Conservation (phyloP, 306 rosid species). For the Leucaena leucocephala region DNA sequence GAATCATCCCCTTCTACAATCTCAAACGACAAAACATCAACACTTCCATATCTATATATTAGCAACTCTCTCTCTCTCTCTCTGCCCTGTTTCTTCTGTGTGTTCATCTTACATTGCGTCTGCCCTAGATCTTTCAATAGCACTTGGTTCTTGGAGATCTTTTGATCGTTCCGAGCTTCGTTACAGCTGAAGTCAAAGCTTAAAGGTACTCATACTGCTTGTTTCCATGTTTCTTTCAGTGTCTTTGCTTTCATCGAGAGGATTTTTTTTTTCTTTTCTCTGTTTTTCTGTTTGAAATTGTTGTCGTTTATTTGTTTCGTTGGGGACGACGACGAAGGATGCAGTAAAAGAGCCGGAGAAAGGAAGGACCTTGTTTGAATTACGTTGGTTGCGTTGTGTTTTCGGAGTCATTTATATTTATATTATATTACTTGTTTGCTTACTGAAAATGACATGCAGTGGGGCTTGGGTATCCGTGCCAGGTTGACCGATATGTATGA, state of each 20-base stretch:
- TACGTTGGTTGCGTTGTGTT: neutral
- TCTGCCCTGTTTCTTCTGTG: neutral
- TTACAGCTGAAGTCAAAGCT: constrained; percentile 16
- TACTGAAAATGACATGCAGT: neutral
- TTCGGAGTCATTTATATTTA: neutral
- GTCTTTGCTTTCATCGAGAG: neutral
- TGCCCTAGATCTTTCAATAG: constrained; percentile 51
- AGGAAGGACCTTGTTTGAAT: neutral
- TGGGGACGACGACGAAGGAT: neutral
- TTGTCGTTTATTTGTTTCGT: constrained; percentile 11
- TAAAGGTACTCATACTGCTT: constrained; percentile 34
- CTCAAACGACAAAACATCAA: neutral
- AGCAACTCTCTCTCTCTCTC: neutral
- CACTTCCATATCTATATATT: neutral
- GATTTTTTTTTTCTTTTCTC: neutral
- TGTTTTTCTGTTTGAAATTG: neutral
- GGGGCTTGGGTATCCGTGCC: constrained; percentile 1
- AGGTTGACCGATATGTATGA: constrained; percentile 35
- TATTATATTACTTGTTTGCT: constrained; percentile 7
- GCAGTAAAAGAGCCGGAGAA: neutral
- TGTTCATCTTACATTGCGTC: constrained; percentile 8
- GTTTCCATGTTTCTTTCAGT: neutral
- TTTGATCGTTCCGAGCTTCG: constrained; percentile 33
- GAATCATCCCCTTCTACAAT: constrained; percentile 13
- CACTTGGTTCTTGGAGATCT: constrained; percentile 36